Base-by-base conservation (phyloP, 2,329 filamentous ascomycete genomes). In the Parastagonospora nodorum region DNA sequence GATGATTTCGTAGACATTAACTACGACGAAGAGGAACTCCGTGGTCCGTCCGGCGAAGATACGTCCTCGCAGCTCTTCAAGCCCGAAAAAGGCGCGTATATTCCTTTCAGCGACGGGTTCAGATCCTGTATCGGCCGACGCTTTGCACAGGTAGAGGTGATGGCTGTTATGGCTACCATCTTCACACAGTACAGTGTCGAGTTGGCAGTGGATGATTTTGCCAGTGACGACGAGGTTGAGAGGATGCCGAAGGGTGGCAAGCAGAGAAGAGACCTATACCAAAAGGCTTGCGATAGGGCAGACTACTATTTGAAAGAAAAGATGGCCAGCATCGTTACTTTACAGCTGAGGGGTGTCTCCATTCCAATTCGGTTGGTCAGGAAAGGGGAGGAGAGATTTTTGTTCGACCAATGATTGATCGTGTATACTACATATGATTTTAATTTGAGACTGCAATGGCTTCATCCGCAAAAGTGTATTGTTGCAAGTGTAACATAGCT, bases 361-460 rank as follows among this genome's bases (percentile, higher is more conserved):
- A 84, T 93, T 30, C 86, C 87, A 0, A 75, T 93, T 35, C 76
- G 88, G 56, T 73, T 93, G 57, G 86, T 90, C 8, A 84, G 76
- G 75, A 84, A 87, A 59, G 89, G 89, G 0, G 74, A 82, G 57
- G 90, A 92, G 78, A 81, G 82, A 63, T 92, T 92, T 74, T 32
- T 28, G 8, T 49, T 33, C 16, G 19, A 40, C 10, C 8, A 15
- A 4, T 48, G 42, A n/a, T 12, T 42, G 12, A n/a, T 36, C 8
- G 8, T 32, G 28, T 41, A 41, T 14, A n/a, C 24, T 24, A 8
- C 8, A 45, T 30, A 27, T 27, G 10, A 27, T 24, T 24, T 24
- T 24, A 24, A 24, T 24, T 3, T 24, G 19, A 24, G 5, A 24
- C 5, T 24, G 11, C 10, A 31, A 42, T 33, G 33, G 16, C 16